Conservation (phyloP, 106 monocot species). For the Phalaenopsis aphrodite region DNA sequence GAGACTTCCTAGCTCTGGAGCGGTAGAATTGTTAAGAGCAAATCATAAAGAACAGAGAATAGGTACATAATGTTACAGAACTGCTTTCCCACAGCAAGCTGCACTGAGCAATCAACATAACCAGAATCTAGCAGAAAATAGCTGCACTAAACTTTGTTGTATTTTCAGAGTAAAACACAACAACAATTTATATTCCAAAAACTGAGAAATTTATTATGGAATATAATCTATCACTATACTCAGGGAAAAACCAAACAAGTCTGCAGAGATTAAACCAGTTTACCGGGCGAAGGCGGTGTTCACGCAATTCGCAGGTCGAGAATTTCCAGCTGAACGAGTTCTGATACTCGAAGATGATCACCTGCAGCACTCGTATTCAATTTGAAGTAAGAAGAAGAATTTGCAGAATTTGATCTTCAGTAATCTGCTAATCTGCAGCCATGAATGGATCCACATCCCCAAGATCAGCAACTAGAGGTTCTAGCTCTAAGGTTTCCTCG, state of each 20-base stretch:
- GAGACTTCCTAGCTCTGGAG: too few species aligned
- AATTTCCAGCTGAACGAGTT: background rate
- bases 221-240: background rate
- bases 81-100: background rate
- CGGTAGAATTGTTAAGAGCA: too few species aligned
- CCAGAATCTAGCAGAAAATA: background rate
- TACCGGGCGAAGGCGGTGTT: background rate
- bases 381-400: background rate
- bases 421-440: slow-evolving; percentile 39
- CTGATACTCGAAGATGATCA: background rate
- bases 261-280: background rate
- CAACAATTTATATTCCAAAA: background rate
- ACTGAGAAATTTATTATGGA: background rate
- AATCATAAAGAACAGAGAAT: too few species aligned
- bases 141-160: background rate
- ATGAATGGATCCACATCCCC: slow-evolving; percentile 92
- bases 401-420: background rate
- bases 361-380: background rate
- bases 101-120: background rate
- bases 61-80: too few species aligned
- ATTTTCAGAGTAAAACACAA: background rate
- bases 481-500: slow-evolving; percentile 58
- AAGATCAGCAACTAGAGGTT: slow-evolving; percentile 68
- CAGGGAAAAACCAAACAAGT: background rate
- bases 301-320: background rate